Evolutionary conservation across 768 basidiomycete genomes (phyloP).

Genomic region (Boletus subparvulus): DNA sequence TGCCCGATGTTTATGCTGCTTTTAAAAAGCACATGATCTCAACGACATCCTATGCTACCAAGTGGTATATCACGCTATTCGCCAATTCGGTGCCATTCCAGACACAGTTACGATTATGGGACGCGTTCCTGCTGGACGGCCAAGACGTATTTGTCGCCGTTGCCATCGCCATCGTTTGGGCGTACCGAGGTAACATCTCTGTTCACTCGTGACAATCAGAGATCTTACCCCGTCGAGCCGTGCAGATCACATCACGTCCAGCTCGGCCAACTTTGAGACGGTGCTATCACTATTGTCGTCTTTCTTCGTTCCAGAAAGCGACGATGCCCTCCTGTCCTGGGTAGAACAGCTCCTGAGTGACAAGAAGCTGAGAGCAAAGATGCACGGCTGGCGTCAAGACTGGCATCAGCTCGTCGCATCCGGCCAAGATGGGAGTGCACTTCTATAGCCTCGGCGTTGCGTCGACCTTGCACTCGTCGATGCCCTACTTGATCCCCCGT

Average conservation of each 20-base stretch:
- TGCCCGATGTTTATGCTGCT: slow-evolving; percentile 86
- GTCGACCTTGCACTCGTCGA: not conserved
- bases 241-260: slow-evolving; percentile 80
- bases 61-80: slow-evolving; percentile 99
- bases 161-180: slow-evolving; percentile 88
- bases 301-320: slow-evolving; percentile 92
- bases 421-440: slow-evolving; percentile 59
- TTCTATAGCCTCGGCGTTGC: slow-evolving; percentile 43
- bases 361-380: slow-evolving; percentile 67
- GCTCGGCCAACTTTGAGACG: slow-evolving; percentile 84
- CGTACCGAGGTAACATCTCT: slow-evolving; percentile 67
- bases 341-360: slow-evolving; percentile 58
- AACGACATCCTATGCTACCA: slow-evolving; percentile 94
- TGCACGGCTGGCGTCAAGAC: slow-evolving; percentile 74
- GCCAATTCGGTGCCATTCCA: slow-evolving; percentile 95
- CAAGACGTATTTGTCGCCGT: slow-evolving; percentile 84
- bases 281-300: slow-evolving; percentile 89
- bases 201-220: not conserved
- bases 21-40: slow-evolving; percentile 89
- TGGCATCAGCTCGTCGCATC: slow-evolving; percentile 71
- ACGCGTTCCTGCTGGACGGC: slow-evolving; percentile 89
- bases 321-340: slow-evolving; percentile 81
- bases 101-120: slow-evolving; percentile 93
- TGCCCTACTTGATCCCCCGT: slow-evolving; percentile 3
- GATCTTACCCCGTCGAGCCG: slow-evolving; percentile 1